Conservation (phyloP, 2,329 filamentous ascomycete genomes). For the Cladosporium cucumerinum region DNA sequence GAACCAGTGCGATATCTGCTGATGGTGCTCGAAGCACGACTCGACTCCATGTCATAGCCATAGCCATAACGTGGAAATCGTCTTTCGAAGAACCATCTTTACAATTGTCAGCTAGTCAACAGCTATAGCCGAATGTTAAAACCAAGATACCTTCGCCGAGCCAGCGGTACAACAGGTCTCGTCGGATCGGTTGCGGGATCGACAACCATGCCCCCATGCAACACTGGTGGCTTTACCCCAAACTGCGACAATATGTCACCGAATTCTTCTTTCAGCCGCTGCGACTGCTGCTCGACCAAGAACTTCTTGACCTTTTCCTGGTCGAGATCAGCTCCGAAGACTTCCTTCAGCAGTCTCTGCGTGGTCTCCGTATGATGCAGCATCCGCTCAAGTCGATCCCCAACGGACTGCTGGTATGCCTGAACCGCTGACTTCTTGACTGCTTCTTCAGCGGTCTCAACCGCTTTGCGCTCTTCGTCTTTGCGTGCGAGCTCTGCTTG, state of each 20-base stretch:
- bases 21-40: neutral
- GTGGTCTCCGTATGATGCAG: neutral
- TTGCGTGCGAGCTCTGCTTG: neutral
- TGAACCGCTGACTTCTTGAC: neutral
- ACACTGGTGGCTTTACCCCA: neutral
- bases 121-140: neutral
- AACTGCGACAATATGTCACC: neutral
- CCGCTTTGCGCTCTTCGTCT: neutral
- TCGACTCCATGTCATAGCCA: neutral
- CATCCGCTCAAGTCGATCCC: neutral
- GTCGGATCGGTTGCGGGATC: neutral
- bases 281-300: conserved; percentile 3
- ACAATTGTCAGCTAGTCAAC: neutral
- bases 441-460: neutral
- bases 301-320: neutral
- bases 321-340: neutral
- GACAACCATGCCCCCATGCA: neutral
- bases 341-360: neutral
- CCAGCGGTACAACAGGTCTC: neutral
- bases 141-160: neutral
- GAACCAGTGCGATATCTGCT: neutral
- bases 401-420: neutral
- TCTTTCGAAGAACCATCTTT: conserved; percentile 8
- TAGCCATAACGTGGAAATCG: neutral
- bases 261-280: neutral